Conservation (phyloP, 148 eudicot genomes). For the Rheum nobile region DNA sequence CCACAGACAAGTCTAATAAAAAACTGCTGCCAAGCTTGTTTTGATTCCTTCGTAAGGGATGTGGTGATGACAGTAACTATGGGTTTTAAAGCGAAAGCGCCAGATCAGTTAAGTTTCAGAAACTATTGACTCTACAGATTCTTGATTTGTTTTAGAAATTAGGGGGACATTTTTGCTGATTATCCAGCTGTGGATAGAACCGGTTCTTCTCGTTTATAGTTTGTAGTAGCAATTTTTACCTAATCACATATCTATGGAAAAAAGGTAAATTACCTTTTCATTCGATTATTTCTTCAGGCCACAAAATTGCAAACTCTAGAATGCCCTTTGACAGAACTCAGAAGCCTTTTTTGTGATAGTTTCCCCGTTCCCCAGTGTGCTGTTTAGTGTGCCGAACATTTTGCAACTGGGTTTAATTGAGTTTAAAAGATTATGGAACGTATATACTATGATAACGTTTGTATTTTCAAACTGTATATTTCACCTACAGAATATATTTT, state of each 20-base stretch:
- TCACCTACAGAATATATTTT: too few relatives aligned
- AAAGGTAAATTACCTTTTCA: background rate
- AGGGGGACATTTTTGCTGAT: conserved; percentile 8
- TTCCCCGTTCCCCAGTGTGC: too few relatives aligned
- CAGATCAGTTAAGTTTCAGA: conserved; percentile 19
- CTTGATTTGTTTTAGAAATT: background rate
- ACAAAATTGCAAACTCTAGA: background rate
- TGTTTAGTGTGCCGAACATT: too few relatives aligned
- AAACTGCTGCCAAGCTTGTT: conserved; percentile 41
- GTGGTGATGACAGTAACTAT: conserved; percentile 20
- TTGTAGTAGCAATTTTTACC: background rate
- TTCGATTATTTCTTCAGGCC: background rate
- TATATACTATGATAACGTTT: too few relatives aligned
- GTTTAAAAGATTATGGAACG: too few relatives aligned
- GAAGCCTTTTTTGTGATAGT: too few relatives aligned
- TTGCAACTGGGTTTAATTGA: too few relatives aligned
- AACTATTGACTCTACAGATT: background rate
- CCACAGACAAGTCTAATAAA: conserved; percentile 16
- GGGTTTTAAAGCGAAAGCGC: conserved; percentile 8
- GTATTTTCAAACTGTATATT: too few relatives aligned
- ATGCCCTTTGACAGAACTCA: too few relatives aligned
- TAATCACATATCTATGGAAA: background rate
- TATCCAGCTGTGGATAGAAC: conserved; percentile 3
- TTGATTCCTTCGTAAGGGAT: conserved; percentile 33
- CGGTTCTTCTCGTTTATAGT: background rate